These are phyloP conservation scores for Silybum marianum DNA, from an alignment of 129 eudicot species.

Conservation along the genomic window DNA sequence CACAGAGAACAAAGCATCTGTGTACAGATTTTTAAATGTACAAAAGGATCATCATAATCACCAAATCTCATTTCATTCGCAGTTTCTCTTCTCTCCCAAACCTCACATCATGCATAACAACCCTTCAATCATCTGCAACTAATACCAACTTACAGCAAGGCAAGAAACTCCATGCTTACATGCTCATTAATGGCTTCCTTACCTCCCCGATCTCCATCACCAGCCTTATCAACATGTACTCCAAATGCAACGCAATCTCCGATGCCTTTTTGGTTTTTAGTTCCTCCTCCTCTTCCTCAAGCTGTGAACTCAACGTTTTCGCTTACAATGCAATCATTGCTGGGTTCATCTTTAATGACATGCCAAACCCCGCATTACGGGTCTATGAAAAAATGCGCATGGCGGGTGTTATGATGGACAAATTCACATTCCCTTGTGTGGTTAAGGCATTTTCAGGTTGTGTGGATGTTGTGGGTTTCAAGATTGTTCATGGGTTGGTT, in stretches of 20 bases:
- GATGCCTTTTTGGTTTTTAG: slow-evolving; percentile 51
- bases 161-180: slow-evolving; percentile 55
- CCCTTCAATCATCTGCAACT: slow-evolving; percentile 61
- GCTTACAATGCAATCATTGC: slow-evolving; percentile 63
- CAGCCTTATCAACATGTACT: slow-evolving; percentile 88
- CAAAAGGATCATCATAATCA: slow-evolving; percentile 17
- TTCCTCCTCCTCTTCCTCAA: slow-evolving; percentile 11
- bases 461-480: slow-evolving; percentile 39
- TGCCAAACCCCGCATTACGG: slow-evolving; percentile 40
- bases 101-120: slow-evolving; percentile 44
- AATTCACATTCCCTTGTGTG: slow-evolving; percentile 75
- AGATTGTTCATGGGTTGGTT: slow-evolving; percentile 61
- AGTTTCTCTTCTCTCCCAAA: slow-evolving; percentile 22
- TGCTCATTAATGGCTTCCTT: slow-evolving; percentile 56
- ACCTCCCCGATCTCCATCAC: slow-evolving; percentile 60
- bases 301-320: slow-evolving; percentile 47
- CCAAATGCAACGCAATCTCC: slow-evolving; percentile 59
- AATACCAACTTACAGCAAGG: slow-evolving; percentile 43
- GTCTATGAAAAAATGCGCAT: slow-evolving; percentile 50
- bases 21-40: slow-evolving; percentile 5
- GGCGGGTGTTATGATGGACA: slow-evolving; percentile 51
- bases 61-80: background rate
- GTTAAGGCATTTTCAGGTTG: slow-evolving; percentile 60
- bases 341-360: slow-evolving; percentile 48
- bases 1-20: too few relatives aligned